Conservation (phyloP, 2,329 filamentous ascomycete genomes). For the Triangularia verruculosa region DNA sequence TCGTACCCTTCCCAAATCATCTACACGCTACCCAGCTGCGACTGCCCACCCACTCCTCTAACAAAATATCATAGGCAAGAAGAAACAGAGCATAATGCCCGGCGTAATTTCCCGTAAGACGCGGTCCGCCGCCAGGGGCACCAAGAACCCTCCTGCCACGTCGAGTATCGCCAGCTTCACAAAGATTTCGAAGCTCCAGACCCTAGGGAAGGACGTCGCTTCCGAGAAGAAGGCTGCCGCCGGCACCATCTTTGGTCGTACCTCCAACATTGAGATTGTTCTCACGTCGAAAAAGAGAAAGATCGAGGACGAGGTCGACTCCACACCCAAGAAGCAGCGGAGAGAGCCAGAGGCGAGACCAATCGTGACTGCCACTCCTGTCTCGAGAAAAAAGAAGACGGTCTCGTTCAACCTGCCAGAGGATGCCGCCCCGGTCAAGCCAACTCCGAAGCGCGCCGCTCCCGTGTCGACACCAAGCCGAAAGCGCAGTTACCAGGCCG, state of each 20-base stretch:
- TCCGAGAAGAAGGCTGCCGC: slow-evolving; percentile 24
- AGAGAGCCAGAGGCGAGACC: slow-evolving; percentile 14
- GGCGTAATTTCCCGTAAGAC: slow-evolving; percentile 25
- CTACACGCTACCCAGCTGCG: not conserved
- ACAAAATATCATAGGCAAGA: not conserved
- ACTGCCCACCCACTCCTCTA: slow-evolving; percentile 3
- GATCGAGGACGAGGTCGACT: slow-evolving; percentile 33
- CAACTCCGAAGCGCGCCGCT: not conserved
- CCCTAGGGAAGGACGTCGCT: slow-evolving; percentile 26
- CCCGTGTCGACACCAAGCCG: slow-evolving; percentile 32
- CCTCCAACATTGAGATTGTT: slow-evolving; percentile 30
- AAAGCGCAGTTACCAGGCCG: slow-evolving; percentile 24
- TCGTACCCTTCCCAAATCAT: not conserved
- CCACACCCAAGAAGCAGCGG: slow-evolving; percentile 22
- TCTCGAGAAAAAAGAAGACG: slow-evolving; percentile 28
- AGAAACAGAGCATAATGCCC: slow-evolving; percentile 27
- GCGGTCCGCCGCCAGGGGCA: slow-evolving; percentile 23
- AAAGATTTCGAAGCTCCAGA: slow-evolving; percentile 45
- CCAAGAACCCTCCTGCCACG: slow-evolving; percentile 15
- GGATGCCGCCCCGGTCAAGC: slow-evolving; percentile 13
- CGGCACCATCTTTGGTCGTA: slow-evolving; percentile 33
- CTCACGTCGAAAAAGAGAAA: slow-evolving; percentile 40
- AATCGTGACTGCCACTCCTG: slow-evolving; percentile 28
- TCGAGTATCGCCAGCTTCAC: slow-evolving; percentile 43
- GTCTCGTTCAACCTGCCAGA: slow-evolving; percentile 25